Evolutionary conservation across 495 filamentous ascomycete species (phyloP).

Genomic region (Talaromyces liani): DNA sequence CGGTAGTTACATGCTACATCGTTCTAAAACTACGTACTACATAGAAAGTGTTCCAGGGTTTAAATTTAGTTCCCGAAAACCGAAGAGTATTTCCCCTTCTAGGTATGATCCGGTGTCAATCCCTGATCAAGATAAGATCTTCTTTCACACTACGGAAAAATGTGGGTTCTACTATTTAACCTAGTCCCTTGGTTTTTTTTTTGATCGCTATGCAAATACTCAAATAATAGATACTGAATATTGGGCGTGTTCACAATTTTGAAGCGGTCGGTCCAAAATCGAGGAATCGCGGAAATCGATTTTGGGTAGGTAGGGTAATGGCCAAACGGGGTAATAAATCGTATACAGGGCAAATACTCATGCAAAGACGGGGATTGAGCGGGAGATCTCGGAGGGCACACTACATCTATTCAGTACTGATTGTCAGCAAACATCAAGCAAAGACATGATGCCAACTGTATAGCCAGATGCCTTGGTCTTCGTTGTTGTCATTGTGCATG

Average conservation of each 20-base stretch:
- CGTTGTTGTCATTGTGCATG: background rate
- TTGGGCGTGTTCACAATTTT: background rate
- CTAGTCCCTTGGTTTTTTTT: background rate
- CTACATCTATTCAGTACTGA: background rate
- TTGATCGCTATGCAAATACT: background rate
- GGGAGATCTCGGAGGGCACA: background rate
- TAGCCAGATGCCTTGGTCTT: background rate
- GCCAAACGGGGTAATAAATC: background rate
- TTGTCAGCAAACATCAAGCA: background rate
- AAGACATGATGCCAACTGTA: background rate
- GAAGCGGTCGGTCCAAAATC: background rate
- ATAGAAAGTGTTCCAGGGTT: background rate
- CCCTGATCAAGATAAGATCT: background rate
- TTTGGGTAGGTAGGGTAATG: background rate
- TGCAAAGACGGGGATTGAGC: background rate
- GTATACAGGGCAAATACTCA: background rate
- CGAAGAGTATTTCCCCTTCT: slow-evolving; percentile 1
- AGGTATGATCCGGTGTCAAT: background rate
- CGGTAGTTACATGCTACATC: background rate
- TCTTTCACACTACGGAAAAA: background rate
- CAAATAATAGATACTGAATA: background rate
- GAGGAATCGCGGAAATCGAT: background rate
- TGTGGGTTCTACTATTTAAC: background rate
- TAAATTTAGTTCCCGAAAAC: background rate
- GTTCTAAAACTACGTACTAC: background rate